These are phyloP conservation scores for Teunomyces pallodes DNA, from an alignment of 805 yeast genomes.

Conservation along the genomic window DNA sequence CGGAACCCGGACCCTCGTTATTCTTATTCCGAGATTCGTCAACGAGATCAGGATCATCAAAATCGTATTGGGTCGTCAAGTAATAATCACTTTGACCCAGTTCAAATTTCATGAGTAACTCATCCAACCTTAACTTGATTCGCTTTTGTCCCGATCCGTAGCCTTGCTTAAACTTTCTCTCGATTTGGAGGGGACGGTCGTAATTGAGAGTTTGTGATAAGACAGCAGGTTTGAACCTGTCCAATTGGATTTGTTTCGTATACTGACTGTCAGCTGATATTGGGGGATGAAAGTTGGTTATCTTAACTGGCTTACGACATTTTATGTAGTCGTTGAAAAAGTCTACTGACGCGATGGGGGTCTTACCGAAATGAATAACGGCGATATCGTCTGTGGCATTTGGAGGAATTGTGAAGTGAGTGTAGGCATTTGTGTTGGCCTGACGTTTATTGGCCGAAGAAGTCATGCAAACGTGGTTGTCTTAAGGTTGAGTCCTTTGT, in stretches of 20 bases:
- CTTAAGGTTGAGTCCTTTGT: not conserved
- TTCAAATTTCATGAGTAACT: conserved; percentile 43
- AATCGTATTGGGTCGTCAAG: conserved; percentile 64
- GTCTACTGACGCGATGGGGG: not conserved
- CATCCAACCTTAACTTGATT: conserved; percentile 47
- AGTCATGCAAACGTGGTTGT: not conserved
- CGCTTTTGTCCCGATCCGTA: conserved; percentile 66
- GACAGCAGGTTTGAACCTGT: conserved; percentile 6
- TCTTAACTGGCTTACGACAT: conserved; percentile 50
- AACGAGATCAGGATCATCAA: conserved; percentile 8
- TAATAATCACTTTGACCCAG: conserved; percentile 49
- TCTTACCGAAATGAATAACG: not conserved
- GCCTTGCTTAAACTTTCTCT: conserved; percentile 56
- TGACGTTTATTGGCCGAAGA: not conserved
- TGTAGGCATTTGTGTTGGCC: conserved; percentile 1
- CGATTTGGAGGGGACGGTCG: conserved; percentile 49
- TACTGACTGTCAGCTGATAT: not conserved
- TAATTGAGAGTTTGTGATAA: conserved; percentile 38
- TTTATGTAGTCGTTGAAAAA: conserved; percentile 42
- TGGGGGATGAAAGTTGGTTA: conserved; percentile 13
- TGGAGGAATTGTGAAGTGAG: not conserved
- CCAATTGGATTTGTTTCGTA: conserved; percentile 1
- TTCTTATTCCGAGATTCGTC: conserved; percentile 13
- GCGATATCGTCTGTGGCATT: not conserved
- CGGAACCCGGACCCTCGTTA: conserved; percentile 6